Evolutionary conservation across 2,329 filamentous ascomycete genomes (phyloP), one percentile per base, ranked within the genome.

Genomic region (Aureobasidium sp.): DNA sequence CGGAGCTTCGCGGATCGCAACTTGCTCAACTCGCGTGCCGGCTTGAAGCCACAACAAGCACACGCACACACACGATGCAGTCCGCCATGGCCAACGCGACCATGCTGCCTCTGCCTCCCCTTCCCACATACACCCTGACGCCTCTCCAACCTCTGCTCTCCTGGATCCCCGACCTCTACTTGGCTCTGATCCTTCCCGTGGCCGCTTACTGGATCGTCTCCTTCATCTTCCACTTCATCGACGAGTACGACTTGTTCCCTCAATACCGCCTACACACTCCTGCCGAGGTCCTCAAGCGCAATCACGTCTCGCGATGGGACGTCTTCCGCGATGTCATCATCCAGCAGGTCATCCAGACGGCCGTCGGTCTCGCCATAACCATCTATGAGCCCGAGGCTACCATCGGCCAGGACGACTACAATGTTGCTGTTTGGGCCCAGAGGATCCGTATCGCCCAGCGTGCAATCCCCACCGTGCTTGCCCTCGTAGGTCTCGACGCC

Each of bases 251-350:
- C 74, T 78, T 93, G 41, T 96, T 93, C 74, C 87, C 92, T 20
- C 85, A 95, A 70, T 97, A 97, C 77, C 88, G 94, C 65, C 82
- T 99, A 45, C 94, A 99, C 77, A 97, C 94, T 0, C 94, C 94
- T 15, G 91, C 91, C 58, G 93, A 97, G 76, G 88, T 97, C 65
- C 74, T 87, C 39, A 90, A 90, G 75, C 85, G 92, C 69, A 97
- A 97, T 76, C 90, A 90, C 71, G 93, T 91, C 59, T 84, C 89
- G 51, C 85, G 91, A 65, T 90, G 84, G 77, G 88, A 97, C 70
- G 91, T 96, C 3, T 85, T 93, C 65, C 87, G 90, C 73, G 93
- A 97, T 79, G 93, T 97, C 68, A 78, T 97, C 61, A 73, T 97
- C 63, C 93, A 99, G 77, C 94, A 99, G 73, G 74, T 93, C 64